A percentile compares a stretch with the other conserved stretches of the same genome.
phyloP scores from a whole-genome alignment of 2,329 filamentous ascomycete species.

The Xylariomycetidae sp. region DNA sequence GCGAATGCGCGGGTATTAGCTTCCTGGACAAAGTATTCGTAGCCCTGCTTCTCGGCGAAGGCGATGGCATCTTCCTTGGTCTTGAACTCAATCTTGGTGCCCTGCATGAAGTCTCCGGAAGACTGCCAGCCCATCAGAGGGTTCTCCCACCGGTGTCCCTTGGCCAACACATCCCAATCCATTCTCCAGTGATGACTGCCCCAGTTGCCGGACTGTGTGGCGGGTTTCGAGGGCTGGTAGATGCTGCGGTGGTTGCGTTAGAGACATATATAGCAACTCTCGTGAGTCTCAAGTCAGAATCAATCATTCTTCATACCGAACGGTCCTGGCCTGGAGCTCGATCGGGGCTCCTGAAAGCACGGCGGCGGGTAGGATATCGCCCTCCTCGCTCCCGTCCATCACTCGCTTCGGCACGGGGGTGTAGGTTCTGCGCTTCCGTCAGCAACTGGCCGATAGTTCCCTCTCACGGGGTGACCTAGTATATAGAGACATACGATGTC shows the following conservation, averaged over 20 bases:
- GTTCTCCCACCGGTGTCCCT: conserved; percentile 98
- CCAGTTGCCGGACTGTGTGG: conserved; percentile 91
- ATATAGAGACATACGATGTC: conserved; percentile 65
- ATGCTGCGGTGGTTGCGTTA: conserved; percentile 56
- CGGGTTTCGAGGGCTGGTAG: conserved; percentile 86
- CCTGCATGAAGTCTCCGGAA: conserved; percentile 91
- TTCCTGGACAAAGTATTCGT: conserved; percentile 98
- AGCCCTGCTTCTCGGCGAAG: conserved; percentile 98
- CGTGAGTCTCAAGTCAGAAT: too few species aligned
- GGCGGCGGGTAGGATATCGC: conserved; percentile 70
- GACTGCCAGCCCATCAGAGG: conserved; percentile 98
- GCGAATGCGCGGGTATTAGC: conserved; percentile 81
- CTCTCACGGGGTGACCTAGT: background rate
- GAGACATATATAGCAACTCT: too few species aligned
- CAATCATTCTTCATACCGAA: too few species aligned
- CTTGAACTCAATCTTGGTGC: conserved; percentile 85
- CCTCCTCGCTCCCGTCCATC: conserved; percentile 85
- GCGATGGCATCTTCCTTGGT: conserved; percentile 89
- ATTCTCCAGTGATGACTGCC: conserved; percentile 84
- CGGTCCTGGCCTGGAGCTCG: conserved; percentile 88
- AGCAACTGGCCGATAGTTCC: conserved; percentile 4
- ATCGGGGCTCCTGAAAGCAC: conserved; percentile 87
- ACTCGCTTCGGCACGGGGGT: conserved; percentile 86
- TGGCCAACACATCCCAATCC: conserved; percentile 93
- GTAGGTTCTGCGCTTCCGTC: conserved; percentile 59